Evolutionary conservation across 495 filamentous ascomycete species (phyloP).

Genomic region (Chlorociboria aeruginascens): DNA sequence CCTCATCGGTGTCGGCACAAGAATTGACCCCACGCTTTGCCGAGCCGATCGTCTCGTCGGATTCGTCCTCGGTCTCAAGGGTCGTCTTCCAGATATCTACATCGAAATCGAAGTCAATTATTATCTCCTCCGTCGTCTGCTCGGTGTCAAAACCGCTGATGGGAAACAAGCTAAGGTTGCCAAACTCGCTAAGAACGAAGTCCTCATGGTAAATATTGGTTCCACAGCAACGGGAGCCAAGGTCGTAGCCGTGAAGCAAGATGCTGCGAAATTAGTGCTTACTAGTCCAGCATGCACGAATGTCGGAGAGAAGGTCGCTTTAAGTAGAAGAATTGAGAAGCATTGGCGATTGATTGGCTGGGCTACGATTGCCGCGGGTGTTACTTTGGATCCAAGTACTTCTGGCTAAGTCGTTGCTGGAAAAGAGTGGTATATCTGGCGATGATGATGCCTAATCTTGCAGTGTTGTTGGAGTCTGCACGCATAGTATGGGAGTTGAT

Average conservation of each 20-base stretch:
- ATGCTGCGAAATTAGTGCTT: conserved; percentile 79
- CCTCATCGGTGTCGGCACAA: conserved; percentile 92
- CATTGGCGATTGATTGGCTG: conserved; percentile 98
- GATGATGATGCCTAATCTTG: background rate
- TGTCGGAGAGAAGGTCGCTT: conserved; percentile 92
- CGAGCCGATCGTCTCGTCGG: conserved; percentile 96
- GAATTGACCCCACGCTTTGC: conserved; percentile 94
- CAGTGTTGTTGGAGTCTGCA: conserved; percentile 6
- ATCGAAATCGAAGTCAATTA: conserved; percentile 98
- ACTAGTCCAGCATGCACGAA: conserved; percentile 88
- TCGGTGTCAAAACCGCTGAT: conserved; percentile 95
- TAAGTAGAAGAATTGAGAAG: conserved; percentile 94
- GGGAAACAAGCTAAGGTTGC: conserved; percentile 99
- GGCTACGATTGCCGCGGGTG: conserved; percentile 62
- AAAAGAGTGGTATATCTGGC: too few relatives aligned
- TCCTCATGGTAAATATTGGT: conserved; percentile 98
- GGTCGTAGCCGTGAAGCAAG: conserved; percentile 90
- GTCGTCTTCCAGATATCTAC: conserved; percentile 86
- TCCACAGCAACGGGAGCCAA: conserved; percentile 92
- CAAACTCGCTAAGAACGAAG: conserved; percentile 94
- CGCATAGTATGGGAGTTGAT: conserved; percentile 12
- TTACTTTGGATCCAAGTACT: conserved; percentile 18
- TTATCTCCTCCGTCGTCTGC: conserved; percentile 83
- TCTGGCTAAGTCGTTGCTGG: conserved; percentile 1
- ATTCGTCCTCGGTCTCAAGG: conserved; percentile 92